phyloP scores from a whole-genome alignment of 345 rosid species.

The Sisymbrium irio region DNA sequence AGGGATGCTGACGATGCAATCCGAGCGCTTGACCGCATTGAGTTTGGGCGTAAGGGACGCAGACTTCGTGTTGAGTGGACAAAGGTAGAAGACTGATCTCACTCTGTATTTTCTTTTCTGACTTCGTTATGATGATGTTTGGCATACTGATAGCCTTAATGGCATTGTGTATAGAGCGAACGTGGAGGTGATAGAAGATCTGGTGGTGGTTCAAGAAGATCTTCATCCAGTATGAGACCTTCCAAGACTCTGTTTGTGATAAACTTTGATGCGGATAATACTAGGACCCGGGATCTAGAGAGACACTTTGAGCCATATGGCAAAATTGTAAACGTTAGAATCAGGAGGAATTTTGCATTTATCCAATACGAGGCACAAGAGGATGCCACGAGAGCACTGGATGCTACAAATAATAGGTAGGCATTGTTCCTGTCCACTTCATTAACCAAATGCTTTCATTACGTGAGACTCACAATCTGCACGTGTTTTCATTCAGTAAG shows the following conservation, averaged over 20 bases:
- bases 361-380: slow-evolving; percentile 85
- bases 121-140: slow-evolving; percentile 50
- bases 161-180: slow-evolving; percentile 56
- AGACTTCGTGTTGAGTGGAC: slow-evolving; percentile 98
- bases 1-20: slow-evolving; percentile 98
- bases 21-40: slow-evolving; percentile 81
- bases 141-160: not conserved
- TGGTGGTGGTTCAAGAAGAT: slow-evolving; percentile 55
- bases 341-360: slow-evolving; percentile 95
- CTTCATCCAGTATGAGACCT: slow-evolving; percentile 62
- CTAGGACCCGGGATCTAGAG: slow-evolving; percentile 88
- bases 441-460: not conserved
- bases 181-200: slow-evolving; percentile 67
- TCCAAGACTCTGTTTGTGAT: slow-evolving; percentile 93
- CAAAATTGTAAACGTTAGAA: slow-evolving; percentile 81
- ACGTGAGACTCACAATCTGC: not conserved
- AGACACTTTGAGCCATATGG: slow-evolving; percentile 93
- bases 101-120: slow-evolving; percentile 34
- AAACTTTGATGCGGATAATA: slow-evolving; percentile 82
- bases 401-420: slow-evolving; percentile 81
- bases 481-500: slow-evolving; percentile 59
- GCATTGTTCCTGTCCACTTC: not conserved
- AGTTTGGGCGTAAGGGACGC: slow-evolving; percentile 94
- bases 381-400: slow-evolving; percentile 84
- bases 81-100: slow-evolving; percentile 45